phyloP scores from a whole-genome alignment of 352 stramenopile species.

The Globisporangium nagaii region DNA sequence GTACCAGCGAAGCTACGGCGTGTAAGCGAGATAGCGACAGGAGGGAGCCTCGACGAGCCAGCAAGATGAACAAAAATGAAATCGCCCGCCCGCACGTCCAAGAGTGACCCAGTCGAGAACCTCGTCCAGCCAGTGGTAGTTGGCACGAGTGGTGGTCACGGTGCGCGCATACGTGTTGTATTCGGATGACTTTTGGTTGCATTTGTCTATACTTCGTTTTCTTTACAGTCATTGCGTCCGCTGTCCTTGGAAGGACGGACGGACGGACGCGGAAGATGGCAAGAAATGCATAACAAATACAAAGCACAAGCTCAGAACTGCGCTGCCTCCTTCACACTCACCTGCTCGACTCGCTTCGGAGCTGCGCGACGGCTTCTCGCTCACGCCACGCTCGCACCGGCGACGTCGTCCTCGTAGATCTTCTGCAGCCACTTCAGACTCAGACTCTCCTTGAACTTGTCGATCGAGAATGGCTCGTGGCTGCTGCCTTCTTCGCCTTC shows the following conservation, averaged over 20 bases:
- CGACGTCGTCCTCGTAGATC: slow-evolving; percentile 32
- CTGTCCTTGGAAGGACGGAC: not conserved
- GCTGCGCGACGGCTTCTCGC: too few relatives aligned
- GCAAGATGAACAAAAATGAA: slow-evolving; percentile 6
- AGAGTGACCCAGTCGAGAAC: not conserved
- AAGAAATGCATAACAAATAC: slow-evolving; percentile 12
- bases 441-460: slow-evolving; percentile 32
- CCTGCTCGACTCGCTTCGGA: not conserved
- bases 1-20: slow-evolving; percentile 85
- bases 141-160: not conserved
- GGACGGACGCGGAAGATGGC: too few relatives aligned
- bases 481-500: not conserved
- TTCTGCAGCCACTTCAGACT: slow-evolving; percentile 71
- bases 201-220: slow-evolving; percentile 10
- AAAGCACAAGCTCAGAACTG: slow-evolving; percentile 12
- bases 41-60: not conserved
- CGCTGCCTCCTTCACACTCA: not conserved
- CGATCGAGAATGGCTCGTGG: slow-evolving; percentile 17
- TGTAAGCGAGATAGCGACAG: slow-evolving; percentile 27
- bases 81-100: too few relatives aligned
- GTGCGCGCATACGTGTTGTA: slow-evolving; percentile 1
- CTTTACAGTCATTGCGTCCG: slow-evolving; percentile 3
- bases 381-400: not conserved
- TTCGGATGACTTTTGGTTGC: slow-evolving; percentile 9
- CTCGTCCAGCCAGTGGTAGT: slow-evolving; percentile 14